These are phyloP conservation scores for Simplicillium aogashimaense DNA, from an alignment of 2,329 filamentous ascomycete genomes.

Conservation along the genomic window DNA sequence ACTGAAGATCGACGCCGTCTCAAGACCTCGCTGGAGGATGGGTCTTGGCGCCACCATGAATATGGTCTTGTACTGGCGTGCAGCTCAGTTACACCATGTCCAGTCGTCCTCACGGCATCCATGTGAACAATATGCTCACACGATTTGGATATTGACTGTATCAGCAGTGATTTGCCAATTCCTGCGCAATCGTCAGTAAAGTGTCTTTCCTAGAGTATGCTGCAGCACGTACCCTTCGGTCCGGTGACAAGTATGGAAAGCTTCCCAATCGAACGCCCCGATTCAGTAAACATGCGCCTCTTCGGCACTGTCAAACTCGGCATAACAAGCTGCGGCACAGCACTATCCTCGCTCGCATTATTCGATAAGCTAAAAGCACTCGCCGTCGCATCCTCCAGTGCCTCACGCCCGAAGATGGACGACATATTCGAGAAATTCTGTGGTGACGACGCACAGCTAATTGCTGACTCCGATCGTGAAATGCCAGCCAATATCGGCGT, in stretches of 20 bases:
- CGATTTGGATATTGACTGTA: slow-evolving; percentile 76
- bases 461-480: slow-evolving; percentile 18
- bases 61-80: slow-evolving; percentile 77
- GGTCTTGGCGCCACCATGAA: slow-evolving; percentile 80
- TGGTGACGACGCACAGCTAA: slow-evolving; percentile 42
- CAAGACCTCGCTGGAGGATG: slow-evolving; percentile 49
- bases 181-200: slow-evolving; percentile 35
- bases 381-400: no score
- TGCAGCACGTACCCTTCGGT: slow-evolving; percentile 48
- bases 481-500: slow-evolving; percentile 16
- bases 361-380: no score
- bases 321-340: slow-evolving; percentile 83
- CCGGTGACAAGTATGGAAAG: slow-evolving; percentile 86
- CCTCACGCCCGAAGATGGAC: slow-evolving; percentile 17
- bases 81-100: slow-evolving; percentile 47
- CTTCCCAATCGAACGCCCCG: slow-evolving; percentile 72
- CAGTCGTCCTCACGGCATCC: slow-evolving; percentile 47
- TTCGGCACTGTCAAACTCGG: slow-evolving; percentile 87
- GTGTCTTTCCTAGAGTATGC: neutral
- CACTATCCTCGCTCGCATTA: slow-evolving; percentile 10
- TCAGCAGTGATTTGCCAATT: slow-evolving; percentile 79
- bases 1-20: slow-evolving; percentile 52
- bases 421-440: slow-evolving; percentile 40
- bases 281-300: slow-evolving; percentile 80
- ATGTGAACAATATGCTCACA: slow-evolving; percentile 93